Percentiles rank a stretch among this genome's conserved stretches.
phyloP scores from a whole-genome alignment of 306 rosid genomes.

The Fragaria vesca region DNA sequence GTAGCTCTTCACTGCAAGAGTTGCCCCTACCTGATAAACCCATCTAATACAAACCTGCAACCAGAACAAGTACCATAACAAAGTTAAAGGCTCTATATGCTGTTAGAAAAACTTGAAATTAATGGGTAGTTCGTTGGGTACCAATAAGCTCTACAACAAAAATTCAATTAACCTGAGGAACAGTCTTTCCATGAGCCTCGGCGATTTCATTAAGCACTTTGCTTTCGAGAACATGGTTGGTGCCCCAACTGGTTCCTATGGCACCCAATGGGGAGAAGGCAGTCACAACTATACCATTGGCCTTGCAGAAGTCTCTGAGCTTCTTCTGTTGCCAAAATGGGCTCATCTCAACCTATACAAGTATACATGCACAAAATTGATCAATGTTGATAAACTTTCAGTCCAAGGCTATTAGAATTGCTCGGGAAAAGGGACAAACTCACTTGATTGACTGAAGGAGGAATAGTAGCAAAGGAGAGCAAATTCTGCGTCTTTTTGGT shows the following conservation, averaged over 20 bases:
- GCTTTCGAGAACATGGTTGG: constrained; percentile 29
- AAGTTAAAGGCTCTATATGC: too few species aligned
- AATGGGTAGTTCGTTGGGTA: too few species aligned
- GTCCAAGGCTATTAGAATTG: background rate
- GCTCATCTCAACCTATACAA: background rate
- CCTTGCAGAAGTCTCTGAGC: background rate
- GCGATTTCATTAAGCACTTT: background rate
- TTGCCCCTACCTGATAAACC: constrained; percentile 42
- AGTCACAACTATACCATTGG: constrained; percentile 44
- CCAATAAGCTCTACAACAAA: too few species aligned
- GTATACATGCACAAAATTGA: background rate
- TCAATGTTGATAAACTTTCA: background rate
- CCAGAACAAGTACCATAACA: background rate
- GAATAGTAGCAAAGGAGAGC: background rate
- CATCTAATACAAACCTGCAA: constrained; percentile 41
- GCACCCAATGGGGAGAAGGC: constrained; percentile 61
- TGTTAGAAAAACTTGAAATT: too few species aligned
- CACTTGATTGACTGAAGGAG: background rate
- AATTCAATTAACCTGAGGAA: constrained; percentile 32
- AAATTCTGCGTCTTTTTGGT: background rate
- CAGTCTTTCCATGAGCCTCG: constrained; percentile 37
- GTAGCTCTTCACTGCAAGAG: constrained; percentile 47
- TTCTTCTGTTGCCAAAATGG: background rate
- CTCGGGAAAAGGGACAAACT: background rate
- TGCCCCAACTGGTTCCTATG: constrained; percentile 46